phyloP scores from a whole-genome alignment of 345 rosid genomes.

The Citrus trifoliata region DNA sequence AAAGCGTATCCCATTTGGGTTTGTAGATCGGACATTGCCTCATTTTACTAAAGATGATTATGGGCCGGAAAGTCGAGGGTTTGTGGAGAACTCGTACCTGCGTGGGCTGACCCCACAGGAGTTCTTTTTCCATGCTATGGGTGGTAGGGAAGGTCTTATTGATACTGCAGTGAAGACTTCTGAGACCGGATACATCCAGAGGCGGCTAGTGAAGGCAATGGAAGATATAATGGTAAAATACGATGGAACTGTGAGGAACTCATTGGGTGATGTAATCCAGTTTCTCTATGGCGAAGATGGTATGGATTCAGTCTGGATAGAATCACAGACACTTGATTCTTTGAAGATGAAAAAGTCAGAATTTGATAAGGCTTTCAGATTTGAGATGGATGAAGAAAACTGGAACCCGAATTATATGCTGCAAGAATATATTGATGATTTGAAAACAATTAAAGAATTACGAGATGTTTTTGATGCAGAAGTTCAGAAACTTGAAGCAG shows the following conservation, averaged over 20 bases:
- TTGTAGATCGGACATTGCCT: conserved; percentile 84
- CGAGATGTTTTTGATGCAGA: conserved; percentile 95
- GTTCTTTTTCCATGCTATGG: conserved; percentile 99
- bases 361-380: conserved; percentile 75
- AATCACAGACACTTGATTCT: conserved; percentile 90
- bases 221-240: conserved; percentile 99
- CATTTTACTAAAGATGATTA: conserved; percentile 95
- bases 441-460: conserved; percentile 81
- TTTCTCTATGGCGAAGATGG: conserved; percentile 99
- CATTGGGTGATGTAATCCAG: conserved; percentile 95
- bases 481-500: conserved; percentile 85
- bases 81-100: conserved; percentile 94
- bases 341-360: conserved; percentile 82
- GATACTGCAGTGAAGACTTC: conserved; percentile 99
- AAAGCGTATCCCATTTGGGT: conserved; percentile 94
- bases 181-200: conserved; percentile 98
- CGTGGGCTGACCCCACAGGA: conserved; percentile 99
- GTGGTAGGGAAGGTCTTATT: conserved; percentile 99
- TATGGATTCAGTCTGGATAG: conserved; percentile 98
- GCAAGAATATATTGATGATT: conserved; percentile 83
- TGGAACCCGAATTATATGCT: conserved; percentile 88
- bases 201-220: conserved; percentile 98
- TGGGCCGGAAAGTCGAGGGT: conserved; percentile 99
- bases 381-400: conserved; percentile 74
- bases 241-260: conserved; percentile 97